Conservation (phyloP, 768 basidiomycete genomes). For the Suillus weaverae region DNA sequence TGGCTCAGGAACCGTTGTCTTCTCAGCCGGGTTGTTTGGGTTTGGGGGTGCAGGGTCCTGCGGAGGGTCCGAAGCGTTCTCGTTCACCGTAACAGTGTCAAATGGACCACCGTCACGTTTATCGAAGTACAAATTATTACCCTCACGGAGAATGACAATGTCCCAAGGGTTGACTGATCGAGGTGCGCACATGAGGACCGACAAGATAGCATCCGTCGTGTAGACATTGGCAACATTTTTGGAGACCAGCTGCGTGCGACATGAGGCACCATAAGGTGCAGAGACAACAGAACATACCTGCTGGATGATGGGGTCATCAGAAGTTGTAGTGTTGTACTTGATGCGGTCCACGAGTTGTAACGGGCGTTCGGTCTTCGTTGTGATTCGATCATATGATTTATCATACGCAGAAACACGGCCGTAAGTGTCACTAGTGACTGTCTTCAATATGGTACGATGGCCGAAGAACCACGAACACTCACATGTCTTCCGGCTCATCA, state of each 20-base stretch:
- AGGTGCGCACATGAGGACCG: slow-evolving; percentile 93
- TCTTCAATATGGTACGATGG: not conserved
- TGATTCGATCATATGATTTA: slow-evolving; percentile 92
- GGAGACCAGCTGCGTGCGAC: slow-evolving; percentile 61
- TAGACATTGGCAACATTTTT: slow-evolving; percentile 86
- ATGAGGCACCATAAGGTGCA: slow-evolving; percentile 8
- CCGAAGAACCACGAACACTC: slow-evolving; percentile 27
- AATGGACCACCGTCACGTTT: slow-evolving; percentile 97
- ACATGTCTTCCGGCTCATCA: slow-evolving; percentile 90
- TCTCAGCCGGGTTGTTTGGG: slow-evolving; percentile 75
- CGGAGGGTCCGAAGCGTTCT: slow-evolving; percentile 95
- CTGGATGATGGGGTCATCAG: slow-evolving; percentile 96
- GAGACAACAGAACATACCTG: slow-evolving; percentile 50
- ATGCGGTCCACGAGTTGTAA: slow-evolving; percentile 92
- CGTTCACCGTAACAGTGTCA: slow-evolving; percentile 97
- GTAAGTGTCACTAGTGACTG: slow-evolving; percentile 64
- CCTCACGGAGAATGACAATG: slow-evolving; percentile 91
- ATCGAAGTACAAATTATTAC: slow-evolving; percentile 92
- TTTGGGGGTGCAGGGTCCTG: slow-evolving; percentile 79
- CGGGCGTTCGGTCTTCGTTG: slow-evolving; percentile 88
- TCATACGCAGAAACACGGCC: slow-evolving; percentile 93
- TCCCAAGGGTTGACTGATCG: slow-evolving; percentile 99
- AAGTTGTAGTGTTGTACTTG: slow-evolving; percentile 96
- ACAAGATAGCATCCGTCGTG: slow-evolving; percentile 92
- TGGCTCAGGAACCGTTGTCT: slow-evolving; percentile 57